Percentiles rank a stretch among this genome's conserved stretches.
Conservation (phyloP, 208 protist genomes). For the Trypanosomatidae sp. region DNA sequence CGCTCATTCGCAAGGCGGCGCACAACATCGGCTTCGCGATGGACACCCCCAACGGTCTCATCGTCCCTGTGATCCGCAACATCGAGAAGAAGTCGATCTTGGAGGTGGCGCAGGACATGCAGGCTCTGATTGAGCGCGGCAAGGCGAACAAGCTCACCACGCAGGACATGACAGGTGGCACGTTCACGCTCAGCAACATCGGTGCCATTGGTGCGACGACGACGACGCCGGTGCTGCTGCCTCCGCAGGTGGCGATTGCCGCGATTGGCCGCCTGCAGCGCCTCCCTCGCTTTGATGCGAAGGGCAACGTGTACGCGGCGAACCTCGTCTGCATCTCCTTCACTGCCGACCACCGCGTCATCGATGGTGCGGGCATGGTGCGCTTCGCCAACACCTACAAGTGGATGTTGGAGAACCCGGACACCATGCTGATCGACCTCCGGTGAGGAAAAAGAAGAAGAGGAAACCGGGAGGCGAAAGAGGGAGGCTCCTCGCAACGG, state of each 20-base stretch:
- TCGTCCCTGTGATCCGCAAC: slow-evolving; percentile 95
- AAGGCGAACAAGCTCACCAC: slow-evolving; percentile 49
- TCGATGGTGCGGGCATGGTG: slow-evolving; percentile 97
- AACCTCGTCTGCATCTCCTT: slow-evolving; percentile 80
- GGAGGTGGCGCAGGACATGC: no score
- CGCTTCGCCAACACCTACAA: slow-evolving; percentile 93
- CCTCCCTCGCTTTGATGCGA: slow-evolving; percentile 81
- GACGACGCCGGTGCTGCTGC: slow-evolving; percentile 83
- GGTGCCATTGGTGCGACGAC: slow-evolving; percentile 96
- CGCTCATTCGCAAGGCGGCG: slow-evolving; percentile 72
- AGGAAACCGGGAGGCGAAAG: not conserved
- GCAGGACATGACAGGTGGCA: slow-evolving; percentile 87
- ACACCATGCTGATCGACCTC: slow-evolving; percentile 85
- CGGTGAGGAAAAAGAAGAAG: slow-evolving; percentile 2
- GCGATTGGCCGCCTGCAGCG: slow-evolving; percentile 90
- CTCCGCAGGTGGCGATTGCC: slow-evolving; percentile 94
- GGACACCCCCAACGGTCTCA: slow-evolving; percentile 94
- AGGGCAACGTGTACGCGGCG: slow-evolving; percentile 58
- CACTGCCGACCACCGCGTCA: slow-evolving; percentile 95
- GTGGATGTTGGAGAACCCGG: slow-evolving; percentile 86
- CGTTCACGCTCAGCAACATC: slow-evolving; percentile 97
- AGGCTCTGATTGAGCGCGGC: slow-evolving; percentile 68
- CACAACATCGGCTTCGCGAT: slow-evolving; percentile 97
- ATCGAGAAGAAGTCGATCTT: slow-evolving; percentile 88
- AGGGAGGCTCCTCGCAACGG: no score